These are phyloP conservation scores for Phytophthora citricola DNA, from an alignment of 352 stramenopile species.

Conservation along the genomic window DNA sequence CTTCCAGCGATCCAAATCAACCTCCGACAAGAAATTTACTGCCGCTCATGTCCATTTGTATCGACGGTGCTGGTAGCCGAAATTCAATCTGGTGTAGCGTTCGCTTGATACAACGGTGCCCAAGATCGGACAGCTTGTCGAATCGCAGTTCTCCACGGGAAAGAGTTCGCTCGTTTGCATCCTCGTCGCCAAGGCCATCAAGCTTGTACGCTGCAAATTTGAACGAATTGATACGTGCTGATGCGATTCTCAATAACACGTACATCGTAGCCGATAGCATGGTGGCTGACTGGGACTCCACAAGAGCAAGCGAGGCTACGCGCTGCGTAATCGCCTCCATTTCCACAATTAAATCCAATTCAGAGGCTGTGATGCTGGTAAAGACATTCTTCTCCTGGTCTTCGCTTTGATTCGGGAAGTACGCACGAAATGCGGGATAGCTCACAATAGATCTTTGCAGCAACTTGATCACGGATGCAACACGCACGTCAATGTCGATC, in stretches of 20 bases:
- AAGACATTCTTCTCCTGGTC: background rate
- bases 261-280: slow-evolving; percentile 8
- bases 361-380: background rate
- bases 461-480: slow-evolving; percentile 6
- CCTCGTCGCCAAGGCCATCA: background rate
- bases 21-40: too few species aligned
- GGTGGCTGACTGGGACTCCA: slow-evolving; percentile 1
- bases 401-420: background rate
- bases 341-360: slow-evolving; percentile 1
- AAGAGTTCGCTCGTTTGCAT: background rate
- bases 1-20: too few species aligned
- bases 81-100: background rate
- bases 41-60: background rate
- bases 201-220: background rate
- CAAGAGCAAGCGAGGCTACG: slow-evolving; percentile 3
- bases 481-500: background rate
- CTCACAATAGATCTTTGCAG: slow-evolving; percentile 7
- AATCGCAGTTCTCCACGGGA: background rate
- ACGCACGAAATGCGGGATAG: background rate
- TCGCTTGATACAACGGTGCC: background rate
- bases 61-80: background rate
- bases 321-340: background rate
- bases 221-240: background rate
- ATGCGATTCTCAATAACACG: slow-evolving; percentile 2
- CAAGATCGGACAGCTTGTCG: background rate